phyloP scores from a whole-genome alignment of 495 filamentous ascomycete genomes.

The Chaetomidium leptoderma region DNA sequence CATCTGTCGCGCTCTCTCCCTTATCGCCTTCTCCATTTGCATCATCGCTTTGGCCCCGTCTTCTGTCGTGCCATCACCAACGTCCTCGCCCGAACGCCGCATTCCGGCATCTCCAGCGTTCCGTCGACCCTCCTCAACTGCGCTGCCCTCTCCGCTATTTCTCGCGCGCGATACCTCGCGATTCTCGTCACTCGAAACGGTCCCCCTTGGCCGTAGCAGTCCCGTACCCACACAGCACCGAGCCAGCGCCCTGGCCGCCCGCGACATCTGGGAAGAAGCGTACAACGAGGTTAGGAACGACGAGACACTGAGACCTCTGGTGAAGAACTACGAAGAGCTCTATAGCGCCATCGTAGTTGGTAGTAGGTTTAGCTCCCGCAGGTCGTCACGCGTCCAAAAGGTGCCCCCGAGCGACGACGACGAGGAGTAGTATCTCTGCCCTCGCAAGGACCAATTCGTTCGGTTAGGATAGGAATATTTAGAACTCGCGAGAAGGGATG shows the following conservation, averaged over 20 bases:
- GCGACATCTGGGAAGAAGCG: constrained; percentile 19
- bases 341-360: constrained; percentile 11
- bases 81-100: background rate
- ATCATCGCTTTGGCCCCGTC: too few relatives aligned
- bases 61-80: too few relatives aligned
- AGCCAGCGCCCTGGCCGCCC: constrained; percentile 6
- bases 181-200: background rate
- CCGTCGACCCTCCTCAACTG: background rate
- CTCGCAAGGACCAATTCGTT: constrained; percentile 7
- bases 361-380: background rate
- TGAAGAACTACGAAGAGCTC: constrained; percentile 22
- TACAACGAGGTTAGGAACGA: constrained; percentile 13
- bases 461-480: constrained; percentile 13
- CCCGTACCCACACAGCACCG: background rate
- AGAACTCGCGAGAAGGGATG: constrained; percentile 3
- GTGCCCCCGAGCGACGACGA: background rate
- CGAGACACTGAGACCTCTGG: constrained; percentile 5
- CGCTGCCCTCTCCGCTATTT: background rate
- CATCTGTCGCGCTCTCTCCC: too few relatives aligned
- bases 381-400: background rate
- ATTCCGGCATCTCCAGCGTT: background rate
- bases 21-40: background rate
- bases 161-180: background rate
- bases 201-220: background rate
- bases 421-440: background rate